phyloP scores from a whole-genome alignment of 1,139 yeast species.

The Scheffersomyces insectosa region DNA sequence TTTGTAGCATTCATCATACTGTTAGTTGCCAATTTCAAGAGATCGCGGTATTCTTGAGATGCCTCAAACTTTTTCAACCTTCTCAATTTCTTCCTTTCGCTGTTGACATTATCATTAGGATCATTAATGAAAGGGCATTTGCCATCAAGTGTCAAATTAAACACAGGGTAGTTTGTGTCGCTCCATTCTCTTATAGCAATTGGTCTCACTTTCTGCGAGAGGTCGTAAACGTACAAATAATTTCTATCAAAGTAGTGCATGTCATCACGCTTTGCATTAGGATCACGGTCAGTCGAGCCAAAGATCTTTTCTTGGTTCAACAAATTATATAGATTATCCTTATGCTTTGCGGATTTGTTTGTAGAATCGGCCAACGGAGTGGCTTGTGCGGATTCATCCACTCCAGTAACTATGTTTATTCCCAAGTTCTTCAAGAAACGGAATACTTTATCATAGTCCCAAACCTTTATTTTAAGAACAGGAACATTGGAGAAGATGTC shows the following conservation, averaged over 20 bases:
- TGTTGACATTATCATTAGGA: constrained; percentile 32
- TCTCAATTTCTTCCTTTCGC: constrained; percentile 37
- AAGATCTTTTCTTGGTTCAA: constrained; percentile 80
- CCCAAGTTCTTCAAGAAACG: constrained; percentile 78
- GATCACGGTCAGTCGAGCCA: constrained; percentile 90
- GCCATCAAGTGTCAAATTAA: constrained; percentile 56
- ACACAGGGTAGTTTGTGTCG: constrained; percentile 43
- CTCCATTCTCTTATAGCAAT: constrained; percentile 82
- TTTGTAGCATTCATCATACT: constrained; percentile 32
- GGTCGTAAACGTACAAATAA: constrained; percentile 79
- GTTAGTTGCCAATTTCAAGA: constrained; percentile 36
- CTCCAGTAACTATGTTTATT: constrained; percentile 24
- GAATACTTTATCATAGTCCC: constrained; percentile 85
- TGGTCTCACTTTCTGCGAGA: constrained; percentile 78
- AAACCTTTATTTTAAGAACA: constrained; percentile 67
- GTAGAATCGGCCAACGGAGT: constrained; percentile 15
- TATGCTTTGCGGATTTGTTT: constrained; percentile 10
- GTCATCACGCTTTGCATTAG: constrained; percentile 81
- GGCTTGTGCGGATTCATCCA: constrained; percentile 10
- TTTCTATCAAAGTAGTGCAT: constrained; percentile 69
- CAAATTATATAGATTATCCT: constrained; percentile 56
- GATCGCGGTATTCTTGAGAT: constrained; percentile 39
- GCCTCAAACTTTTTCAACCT: constrained; percentile 44
- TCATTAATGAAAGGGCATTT: constrained; percentile 72
- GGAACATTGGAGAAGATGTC: constrained; percentile 71